Evolutionary conservation across 2,329 filamentous ascomycete genomes (phyloP), one percentile per base, ranked within the genome.

Genomic region (Penicillium sp.): DNA sequence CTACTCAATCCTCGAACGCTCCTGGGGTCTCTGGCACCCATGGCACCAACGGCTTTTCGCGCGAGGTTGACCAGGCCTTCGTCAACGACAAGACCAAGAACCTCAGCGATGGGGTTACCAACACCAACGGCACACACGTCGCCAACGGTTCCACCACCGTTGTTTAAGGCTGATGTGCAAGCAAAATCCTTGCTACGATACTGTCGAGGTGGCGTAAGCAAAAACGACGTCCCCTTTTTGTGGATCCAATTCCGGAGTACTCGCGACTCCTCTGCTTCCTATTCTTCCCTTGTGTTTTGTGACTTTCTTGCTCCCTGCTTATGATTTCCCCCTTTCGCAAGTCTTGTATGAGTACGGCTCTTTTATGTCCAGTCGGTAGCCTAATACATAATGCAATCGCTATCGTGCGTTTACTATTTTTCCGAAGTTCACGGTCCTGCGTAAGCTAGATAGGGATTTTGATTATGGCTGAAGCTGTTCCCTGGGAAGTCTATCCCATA

Each of bases 11-110:
- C 18, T 35, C 10, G 18, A 14, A 22, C 8, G 23, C 23, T 24
- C 6, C 28, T 10, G 28, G 10, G 11, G 11, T 16, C 16, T 20
- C 20, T 9, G 32, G 32, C 7, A 40, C 45, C 9, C 46, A 52
- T 10, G 46, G 46, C 24, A 39, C 28, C 5, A 51, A 34, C 3
- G 61, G 61, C n/a, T 64, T 65, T 54, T 60, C 59, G 1, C 62
- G 63, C 34, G 63, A 66, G 46, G 52, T 66, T 27, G 61, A 63
- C 36, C 44, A 65, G 34, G 64, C 63, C n/a, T 65, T 67, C 31
- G 56, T 59, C 55, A 51, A 54, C 29, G 48, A 51, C 39, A 55
- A 59, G 42, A 42, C 50, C 34, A 42, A 44, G 8, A 42, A 47
- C 9, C 8, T 49, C 16, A 40, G 45, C 11, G 47, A 49, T 1